These are phyloP conservation scores for Mycothermus thermophilus DNA, from an alignment of 495 filamentous ascomycete genomes.

Conservation along the genomic window DNA sequence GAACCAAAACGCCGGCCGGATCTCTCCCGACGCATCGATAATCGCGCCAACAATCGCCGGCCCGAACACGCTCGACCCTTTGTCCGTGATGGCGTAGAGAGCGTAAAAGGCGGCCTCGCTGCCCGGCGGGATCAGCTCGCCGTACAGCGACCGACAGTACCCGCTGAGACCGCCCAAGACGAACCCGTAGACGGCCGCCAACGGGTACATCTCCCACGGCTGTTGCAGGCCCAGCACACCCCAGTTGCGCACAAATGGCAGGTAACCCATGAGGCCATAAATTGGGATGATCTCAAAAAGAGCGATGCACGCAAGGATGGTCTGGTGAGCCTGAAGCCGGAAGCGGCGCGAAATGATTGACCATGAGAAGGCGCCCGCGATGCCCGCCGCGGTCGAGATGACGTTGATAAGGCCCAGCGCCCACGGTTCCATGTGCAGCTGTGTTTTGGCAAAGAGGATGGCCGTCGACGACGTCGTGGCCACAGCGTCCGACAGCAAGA, in stretches of 20 bases:
- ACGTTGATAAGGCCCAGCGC: conserved; percentile 89
- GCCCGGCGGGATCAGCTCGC: conserved; percentile 82
- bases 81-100: conserved; percentile 94
- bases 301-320: conserved; percentile 77
- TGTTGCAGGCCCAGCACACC: conserved; percentile 77
- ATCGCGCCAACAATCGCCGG: conserved; percentile 87
- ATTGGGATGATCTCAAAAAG: conserved; percentile 86
- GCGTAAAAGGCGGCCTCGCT: conserved; percentile 94
- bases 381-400: conserved; percentile 67
- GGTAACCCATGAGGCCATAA: conserved; percentile 80
- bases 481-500: conserved; percentile 84
- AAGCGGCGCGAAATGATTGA: conserved; percentile 54
- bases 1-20: conserved; percentile 88
- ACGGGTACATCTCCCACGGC: conserved; percentile 92
- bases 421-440: conserved; percentile 75
- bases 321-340: conserved; percentile 59
- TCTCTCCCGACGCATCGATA: conserved; percentile 78
- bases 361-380: conserved; percentile 85
- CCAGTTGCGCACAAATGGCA: conserved; percentile 61
- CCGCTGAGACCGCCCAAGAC: conserved; percentile 86
- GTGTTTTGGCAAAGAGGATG: conserved; percentile 88
- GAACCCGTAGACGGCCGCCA: conserved; percentile 82
- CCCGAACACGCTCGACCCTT: conserved; percentile 87
- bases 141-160: conserved; percentile 86
- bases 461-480: conserved; percentile 92